phyloP scores from a whole-genome alignment of 495 filamentous ascomycete species.

The Entonaema liquescens region DNA sequence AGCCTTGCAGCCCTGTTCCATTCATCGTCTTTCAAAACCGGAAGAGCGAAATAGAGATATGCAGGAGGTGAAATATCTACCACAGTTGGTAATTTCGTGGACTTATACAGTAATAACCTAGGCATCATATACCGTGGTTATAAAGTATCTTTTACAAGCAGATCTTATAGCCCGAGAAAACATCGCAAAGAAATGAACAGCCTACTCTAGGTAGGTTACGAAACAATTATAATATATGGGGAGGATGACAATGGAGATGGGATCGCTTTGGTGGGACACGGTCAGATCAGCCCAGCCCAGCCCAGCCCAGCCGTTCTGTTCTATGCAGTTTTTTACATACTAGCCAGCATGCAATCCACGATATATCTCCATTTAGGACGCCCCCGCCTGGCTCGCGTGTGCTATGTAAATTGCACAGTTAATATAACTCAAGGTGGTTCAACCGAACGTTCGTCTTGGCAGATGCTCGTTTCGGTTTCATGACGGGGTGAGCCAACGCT shows the following conservation, averaged over 20 bases:
- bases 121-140: too few relatives aligned
- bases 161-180: background rate
- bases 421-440: slow-evolving; percentile 19
- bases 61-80: background rate
- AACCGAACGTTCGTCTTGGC: slow-evolving; percentile 19
- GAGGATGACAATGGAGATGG: too few relatives aligned
- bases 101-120: too few relatives aligned
- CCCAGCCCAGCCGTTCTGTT: background rate
- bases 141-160: background rate
- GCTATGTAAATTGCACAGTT: slow-evolving; percentile 11
- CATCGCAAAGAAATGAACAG: background rate
- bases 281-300: background rate
- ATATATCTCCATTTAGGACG: background rate
- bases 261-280: background rate
- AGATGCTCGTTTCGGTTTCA: slow-evolving; percentile 38
- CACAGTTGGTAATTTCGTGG: too few relatives aligned
- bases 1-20: background rate
- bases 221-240: background rate
- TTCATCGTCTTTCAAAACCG: background rate
- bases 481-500: slow-evolving; percentile 18
- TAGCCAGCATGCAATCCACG: background rate
- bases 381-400: background rate
- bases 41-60: background rate
- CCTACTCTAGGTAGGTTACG: background rate
- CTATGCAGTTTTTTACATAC: too few relatives aligned